A percentile compares a stretch with the other conserved stretches of the same genome.
phyloP scores from a whole-genome alignment of 495 filamentous ascomycete genomes.

The Letharia lupina region DNA sequence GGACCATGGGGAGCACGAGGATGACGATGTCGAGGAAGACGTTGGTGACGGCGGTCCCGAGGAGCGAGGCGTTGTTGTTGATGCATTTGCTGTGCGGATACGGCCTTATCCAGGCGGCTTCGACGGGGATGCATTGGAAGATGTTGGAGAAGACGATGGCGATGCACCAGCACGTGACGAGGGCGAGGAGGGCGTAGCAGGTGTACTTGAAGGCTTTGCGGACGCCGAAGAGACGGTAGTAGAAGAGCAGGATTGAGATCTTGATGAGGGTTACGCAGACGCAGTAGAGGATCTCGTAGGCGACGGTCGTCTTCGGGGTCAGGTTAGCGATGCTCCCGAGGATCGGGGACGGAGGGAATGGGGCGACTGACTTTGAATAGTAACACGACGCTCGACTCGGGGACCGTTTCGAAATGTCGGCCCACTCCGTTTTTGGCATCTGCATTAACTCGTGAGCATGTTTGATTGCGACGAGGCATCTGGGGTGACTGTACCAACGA shows the following conservation, averaged over 20 bases:
- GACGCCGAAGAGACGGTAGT: conserved; percentile 26
- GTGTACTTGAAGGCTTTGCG: conserved; percentile 5
- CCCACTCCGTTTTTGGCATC: conserved; percentile 5
- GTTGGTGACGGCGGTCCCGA: conserved; percentile 21
- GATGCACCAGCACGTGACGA: conserved; percentile 7
- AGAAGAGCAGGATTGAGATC: conserved; percentile 28
- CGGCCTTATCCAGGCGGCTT: conserved; percentile 3
- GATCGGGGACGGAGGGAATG: not conserved
- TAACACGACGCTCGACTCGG: not conserved
- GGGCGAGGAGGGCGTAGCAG: conserved; percentile 3
- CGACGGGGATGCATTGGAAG: conserved; percentile 14
- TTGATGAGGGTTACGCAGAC: conserved; percentile 24
- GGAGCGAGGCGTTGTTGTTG: conserved; percentile 18
- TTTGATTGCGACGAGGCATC: not conserved
- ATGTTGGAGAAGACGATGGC: conserved; percentile 1
- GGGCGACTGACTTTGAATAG: conserved; percentile 8
- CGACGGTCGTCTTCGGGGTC: not conserved
- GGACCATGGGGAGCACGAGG: conserved; percentile 25
- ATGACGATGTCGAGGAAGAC: conserved; percentile 27
- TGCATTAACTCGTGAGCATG: not conserved
- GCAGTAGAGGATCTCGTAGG: conserved; percentile 26
- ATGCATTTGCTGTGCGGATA: conserved; percentile 11
- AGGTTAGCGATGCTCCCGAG: not conserved
- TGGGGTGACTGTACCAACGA: not conserved
- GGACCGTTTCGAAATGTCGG: conserved; percentile 12